A percentile compares a stretch with the other conserved stretches of the same genome.
phyloP scores from a whole-genome alignment of 371 early-diverging fungal genomes.

The Batrachochytrium dendrobatidis region DNA sequence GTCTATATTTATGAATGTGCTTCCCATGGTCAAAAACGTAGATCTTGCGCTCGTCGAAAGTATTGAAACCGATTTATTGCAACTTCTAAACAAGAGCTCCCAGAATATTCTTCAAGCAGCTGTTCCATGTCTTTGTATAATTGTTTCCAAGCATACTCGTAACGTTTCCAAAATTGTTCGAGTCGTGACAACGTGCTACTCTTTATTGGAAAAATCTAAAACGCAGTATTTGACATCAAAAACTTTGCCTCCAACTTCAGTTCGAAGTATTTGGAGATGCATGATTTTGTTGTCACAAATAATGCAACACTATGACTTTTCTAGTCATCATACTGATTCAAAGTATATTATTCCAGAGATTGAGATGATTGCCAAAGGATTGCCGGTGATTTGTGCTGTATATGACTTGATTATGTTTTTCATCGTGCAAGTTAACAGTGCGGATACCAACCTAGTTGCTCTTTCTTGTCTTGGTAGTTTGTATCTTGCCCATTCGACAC shows the following conservation, averaged over 20 bases:
- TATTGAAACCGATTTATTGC: constrained; percentile 50
- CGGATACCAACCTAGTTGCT: not conserved
- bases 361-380: not conserved
- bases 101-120: constrained; percentile 55
- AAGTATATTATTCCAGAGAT: not conserved
- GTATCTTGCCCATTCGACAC: constrained; percentile 58
- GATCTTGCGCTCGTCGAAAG: constrained; percentile 44
- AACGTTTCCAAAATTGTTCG: constrained; percentile 56
- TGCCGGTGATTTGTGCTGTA: not conserved
- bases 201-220: constrained; percentile 6
- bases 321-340: not conserved
- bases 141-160: constrained; percentile 56
- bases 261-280: not conserved
- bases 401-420: not conserved
- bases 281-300: not conserved
- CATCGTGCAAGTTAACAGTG: not conserved
- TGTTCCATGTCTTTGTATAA: constrained; percentile 65
- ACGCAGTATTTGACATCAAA: not conserved
- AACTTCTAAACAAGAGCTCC: constrained; percentile 50
- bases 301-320: not conserved
- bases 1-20: constrained; percentile 47
- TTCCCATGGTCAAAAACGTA: constrained; percentile 50
- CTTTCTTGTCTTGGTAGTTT: constrained; percentile 53
- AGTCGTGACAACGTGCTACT: constrained; percentile 42
- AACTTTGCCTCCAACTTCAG: not conserved